Conservation (phyloP, 2,329 filamentous ascomycete genomes). For the Colletotrichum orchidophilum region DNA sequence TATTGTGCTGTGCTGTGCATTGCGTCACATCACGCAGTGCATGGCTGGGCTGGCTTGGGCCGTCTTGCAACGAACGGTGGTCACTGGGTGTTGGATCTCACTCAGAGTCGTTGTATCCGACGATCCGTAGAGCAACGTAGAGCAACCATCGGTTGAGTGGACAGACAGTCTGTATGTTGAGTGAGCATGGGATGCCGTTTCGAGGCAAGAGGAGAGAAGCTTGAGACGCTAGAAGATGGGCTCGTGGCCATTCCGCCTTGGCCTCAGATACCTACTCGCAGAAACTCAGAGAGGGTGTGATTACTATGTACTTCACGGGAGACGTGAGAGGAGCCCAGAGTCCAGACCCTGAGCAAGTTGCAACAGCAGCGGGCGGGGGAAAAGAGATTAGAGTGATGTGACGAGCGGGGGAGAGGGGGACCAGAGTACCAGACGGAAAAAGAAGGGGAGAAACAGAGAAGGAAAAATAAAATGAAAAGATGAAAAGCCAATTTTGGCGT, state of each 20-base stretch:
- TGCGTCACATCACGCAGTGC: conserved; percentile 6
- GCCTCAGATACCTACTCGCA: neutral
- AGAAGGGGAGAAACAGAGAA: neutral
- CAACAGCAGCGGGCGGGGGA: neutral
- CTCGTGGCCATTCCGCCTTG: neutral
- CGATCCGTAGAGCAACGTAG: no score
- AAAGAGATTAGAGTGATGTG: neutral
- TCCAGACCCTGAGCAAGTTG: neutral
- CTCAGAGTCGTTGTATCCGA: neutral
- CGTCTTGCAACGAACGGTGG: neutral
- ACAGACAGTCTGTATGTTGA: no score
- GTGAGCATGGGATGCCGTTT: conserved; percentile 9
- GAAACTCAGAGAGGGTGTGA: neutral
- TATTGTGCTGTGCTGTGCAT: conserved; percentile 19
- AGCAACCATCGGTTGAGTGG: no score
- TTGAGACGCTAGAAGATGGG: neutral
- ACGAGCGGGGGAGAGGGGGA: neutral
- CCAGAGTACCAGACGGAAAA: neutral
- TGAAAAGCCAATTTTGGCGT: neutral
- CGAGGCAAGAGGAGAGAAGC: neutral
- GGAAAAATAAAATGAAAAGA: neutral
- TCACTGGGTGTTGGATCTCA: neutral
- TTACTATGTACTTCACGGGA: neutral
- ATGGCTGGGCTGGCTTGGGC: conserved; percentile 1
- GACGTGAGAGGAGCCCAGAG: neutral